Evolutionary conservation across 768 basidiomycete species (phyloP), one percentile per base, ranked within the genome.

Genomic region (Chalciporus sphaerocephalus): DNA sequence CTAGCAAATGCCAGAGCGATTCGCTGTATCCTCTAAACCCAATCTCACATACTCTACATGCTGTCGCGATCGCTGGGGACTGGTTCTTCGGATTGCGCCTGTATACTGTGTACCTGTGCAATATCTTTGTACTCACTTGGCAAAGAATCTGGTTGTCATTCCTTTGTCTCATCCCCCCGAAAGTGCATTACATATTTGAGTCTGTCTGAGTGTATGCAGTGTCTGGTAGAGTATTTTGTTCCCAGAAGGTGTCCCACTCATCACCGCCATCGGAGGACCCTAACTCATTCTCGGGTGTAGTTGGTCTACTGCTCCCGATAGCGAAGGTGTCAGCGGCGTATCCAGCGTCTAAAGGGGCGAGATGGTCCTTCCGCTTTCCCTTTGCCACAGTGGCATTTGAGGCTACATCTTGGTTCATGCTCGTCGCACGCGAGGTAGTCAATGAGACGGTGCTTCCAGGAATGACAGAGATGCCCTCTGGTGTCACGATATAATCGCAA

Each of bases 401-500:
- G 15, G 52, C 60, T 12, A 57, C n/a, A 13, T 34, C 40, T 2
- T 34, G 41, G 32, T 33, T 38, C 42, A 24, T 17, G 3, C 35
- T 43, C 9, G 28, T 41, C 11, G 48, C 2, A 17, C 38, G 52
- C 18, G 45, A 45, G 22, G 18, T 13, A 13, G 45, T 13, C 9
- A 42, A 38, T 6, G 48, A 47, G 35, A 54, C 32, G 17, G 50
- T 52, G 35, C 59, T 66, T 33, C 56, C 59, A 10, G 59, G 54
- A 51, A 66, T 47, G 30, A 54, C 50, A 22, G 61, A 59, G 21
- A 93, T 68, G 7, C 91, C 92, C 17, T 71, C 65, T 13, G 70
- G 56, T 5, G 82, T 77, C 39, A 96, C 74, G 47, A 91, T 71
- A 52, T 85, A 95, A 61, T 96, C 91, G 46, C 88, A 62, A 11